Evolutionary conservation across 768 basidiomycete species (phyloP), one percentile per base, ranked within the genome.

Genomic region (Austroboletus eburneus): DNA sequence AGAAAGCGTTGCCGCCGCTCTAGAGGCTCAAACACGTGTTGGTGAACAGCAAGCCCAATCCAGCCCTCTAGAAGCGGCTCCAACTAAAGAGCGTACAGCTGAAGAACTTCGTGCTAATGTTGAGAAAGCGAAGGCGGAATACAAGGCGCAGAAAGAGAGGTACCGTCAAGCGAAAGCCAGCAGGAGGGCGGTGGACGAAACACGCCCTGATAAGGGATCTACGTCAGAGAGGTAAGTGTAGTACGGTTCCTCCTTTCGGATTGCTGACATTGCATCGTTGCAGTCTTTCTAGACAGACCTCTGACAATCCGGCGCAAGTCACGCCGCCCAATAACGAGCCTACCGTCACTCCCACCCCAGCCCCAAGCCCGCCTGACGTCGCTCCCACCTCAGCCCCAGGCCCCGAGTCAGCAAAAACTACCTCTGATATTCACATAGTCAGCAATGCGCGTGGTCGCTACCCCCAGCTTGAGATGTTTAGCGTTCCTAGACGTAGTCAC

Each of bases 131-230:
- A 90, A 87, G 55, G 71, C 70, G 22, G 65, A 67, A 20, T 90
- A 90, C 63, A 85, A 79, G 64, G 72, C 71, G 2, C 77, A 81
- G 64, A 90, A 90, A 57, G 85, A 86, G 55, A 71, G 70, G 20
- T 87, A 87, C 55, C 76, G 85, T 23, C 67, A 68, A 53, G 78
- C 81, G 43, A 74, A 79, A 43, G 78, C 80, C 39, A 67, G 69
- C 21, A 75, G 71, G 46, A 72, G 62, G 53, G 71, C 66, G 52
- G 70, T 68, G 46, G 65, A 64, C 44, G 68, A 66, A 39, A 57
- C 55, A 37, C 47, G 46, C 24, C 51, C 39, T 23, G 52, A 44
- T 7, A 54, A 56, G 9, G 57, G 49, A 34, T 55, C 57, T 29
- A 42, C 55, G 17, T 51, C 30, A 23, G 69, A 59, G 35, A 70